phyloP scores from a whole-genome alignment of 371 early-diverging fungal genomes.

The Saksenaea oblongispora region DNA sequence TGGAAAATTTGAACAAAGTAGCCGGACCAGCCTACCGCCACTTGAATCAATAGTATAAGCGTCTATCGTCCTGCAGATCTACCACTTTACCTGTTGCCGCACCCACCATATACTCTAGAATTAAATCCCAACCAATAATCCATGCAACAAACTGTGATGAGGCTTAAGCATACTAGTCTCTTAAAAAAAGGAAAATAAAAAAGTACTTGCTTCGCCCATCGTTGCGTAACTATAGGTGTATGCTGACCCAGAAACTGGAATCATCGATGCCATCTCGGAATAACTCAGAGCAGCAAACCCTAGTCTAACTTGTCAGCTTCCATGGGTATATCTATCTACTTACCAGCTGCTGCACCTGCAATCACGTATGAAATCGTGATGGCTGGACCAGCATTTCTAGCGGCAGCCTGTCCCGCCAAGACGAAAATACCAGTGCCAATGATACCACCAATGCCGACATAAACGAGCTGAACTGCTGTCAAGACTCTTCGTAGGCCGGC shows the following conservation, averaged over 20 bases:
- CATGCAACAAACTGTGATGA: slow-evolving; percentile 58
- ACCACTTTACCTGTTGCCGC: slow-evolving; percentile 56
- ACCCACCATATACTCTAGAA: slow-evolving; percentile 76
- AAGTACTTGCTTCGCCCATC: slow-evolving; percentile 60
- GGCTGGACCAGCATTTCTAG: slow-evolving; percentile 72
- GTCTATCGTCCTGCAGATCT: background rate
- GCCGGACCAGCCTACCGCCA: slow-evolving; percentile 71
- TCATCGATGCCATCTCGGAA: slow-evolving; percentile 78
- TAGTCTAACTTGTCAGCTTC: background rate
- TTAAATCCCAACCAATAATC: slow-evolving; percentile 83
- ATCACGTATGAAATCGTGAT: slow-evolving; percentile 72
- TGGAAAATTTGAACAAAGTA: slow-evolving; percentile 68
- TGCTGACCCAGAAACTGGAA: slow-evolving; percentile 80
- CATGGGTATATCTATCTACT: background rate
- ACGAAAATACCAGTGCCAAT: slow-evolving; percentile 69
- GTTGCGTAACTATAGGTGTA: slow-evolving; percentile 82
- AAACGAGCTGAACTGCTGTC: slow-evolving; percentile 39
- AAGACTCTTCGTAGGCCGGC: slow-evolving; percentile 48
- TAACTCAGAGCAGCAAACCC: slow-evolving; percentile 75
- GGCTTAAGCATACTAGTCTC: background rate
- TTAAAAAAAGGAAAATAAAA: background rate
- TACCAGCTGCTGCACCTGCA: slow-evolving; percentile 63
- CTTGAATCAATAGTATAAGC: background rate
- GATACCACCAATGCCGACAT: slow-evolving; percentile 68
- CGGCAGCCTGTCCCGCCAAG: slow-evolving; percentile 69